A percentile compares a stretch with the other conserved stretches of the same genome.
Conservation (phyloP, 352 stramenopile genomes). For the Plasmopara viticola region DNA sequence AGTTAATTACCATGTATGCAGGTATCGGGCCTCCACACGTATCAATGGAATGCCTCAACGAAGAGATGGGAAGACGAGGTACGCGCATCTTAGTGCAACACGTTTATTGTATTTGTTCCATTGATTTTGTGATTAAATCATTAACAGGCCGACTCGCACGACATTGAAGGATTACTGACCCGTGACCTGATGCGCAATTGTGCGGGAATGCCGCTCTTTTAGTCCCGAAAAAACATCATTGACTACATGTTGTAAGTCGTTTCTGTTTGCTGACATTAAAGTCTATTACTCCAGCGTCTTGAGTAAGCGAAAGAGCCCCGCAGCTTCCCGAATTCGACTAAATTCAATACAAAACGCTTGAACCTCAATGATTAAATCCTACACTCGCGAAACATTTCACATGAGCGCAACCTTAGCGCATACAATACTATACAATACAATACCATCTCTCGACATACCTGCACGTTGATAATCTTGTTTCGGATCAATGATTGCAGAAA, state of each 20-base stretch:
- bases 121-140: slow-evolving; percentile 6
- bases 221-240: slow-evolving; percentile 8
- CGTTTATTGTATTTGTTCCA: neutral
- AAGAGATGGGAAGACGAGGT: slow-evolving; percentile 78
- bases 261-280: slow-evolving; percentile 22
- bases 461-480: slow-evolving; percentile 98
- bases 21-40: slow-evolving; percentile 66
- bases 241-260: slow-evolving; percentile 18
- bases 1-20: slow-evolving; percentile 15
- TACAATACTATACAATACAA: neutral
- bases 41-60: slow-evolving; percentile 68
- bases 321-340: slow-evolving; percentile 95
- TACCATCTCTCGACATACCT: slow-evolving; percentile 53
- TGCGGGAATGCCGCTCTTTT: slow-evolving; percentile 65
- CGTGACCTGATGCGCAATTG: slow-evolving; percentile 78
- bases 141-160: slow-evolving; percentile 57
- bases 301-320: slow-evolving; percentile 94
- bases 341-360: slow-evolving; percentile 99
- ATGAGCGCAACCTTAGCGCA: slow-evolving; percentile 23
- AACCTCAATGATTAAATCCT: slow-evolving; percentile 98
- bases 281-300: slow-evolving; percentile 91
- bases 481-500: slow-evolving; percentile 97
- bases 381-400: slow-evolving; percentile 10
- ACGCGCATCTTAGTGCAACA: slow-evolving; percentile 1
- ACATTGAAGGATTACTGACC: slow-evolving; percentile 74